These are phyloP conservation scores for Kodamaea sagamina DNA, from an alignment of 805 yeast genomes.

Conservation along the genomic window DNA sequence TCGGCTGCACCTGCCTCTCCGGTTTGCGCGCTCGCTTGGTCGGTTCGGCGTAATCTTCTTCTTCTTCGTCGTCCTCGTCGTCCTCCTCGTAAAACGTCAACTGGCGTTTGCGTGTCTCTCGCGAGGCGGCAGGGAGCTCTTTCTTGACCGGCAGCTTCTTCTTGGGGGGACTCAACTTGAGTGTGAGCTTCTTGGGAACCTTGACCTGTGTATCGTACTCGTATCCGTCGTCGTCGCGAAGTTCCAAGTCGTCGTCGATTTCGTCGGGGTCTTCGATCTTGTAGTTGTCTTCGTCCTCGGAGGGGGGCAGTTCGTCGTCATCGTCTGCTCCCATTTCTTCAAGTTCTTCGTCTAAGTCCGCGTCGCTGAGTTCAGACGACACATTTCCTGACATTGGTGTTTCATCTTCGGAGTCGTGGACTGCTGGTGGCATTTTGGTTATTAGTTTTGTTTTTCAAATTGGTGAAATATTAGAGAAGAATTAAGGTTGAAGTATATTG, in stretches of 20 bases:
- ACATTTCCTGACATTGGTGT: conserved; percentile 5
- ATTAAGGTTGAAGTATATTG: no score
- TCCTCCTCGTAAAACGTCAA: conserved; percentile 41
- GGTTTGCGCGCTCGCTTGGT: conserved; percentile 11
- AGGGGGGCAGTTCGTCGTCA: conserved; percentile 22
- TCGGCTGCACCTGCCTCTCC: conserved; percentile 24
- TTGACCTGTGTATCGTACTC: conserved; percentile 21
- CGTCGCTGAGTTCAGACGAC: conserved; percentile 18
- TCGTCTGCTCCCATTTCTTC: conserved; percentile 22
- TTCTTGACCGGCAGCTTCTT: conserved; percentile 11
- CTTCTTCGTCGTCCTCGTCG: conserved; percentile 32
- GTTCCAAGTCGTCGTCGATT: conserved; percentile 38
- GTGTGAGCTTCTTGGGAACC: conserved; percentile 11
- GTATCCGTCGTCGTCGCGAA: conserved; percentile 28
- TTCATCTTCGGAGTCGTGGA: conserved; percentile 8
- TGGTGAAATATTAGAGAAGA: no score
- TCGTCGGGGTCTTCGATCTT: conserved; percentile 39
- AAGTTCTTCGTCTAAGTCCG: conserved; percentile 24
- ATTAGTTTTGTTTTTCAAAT: conserved; percentile 2
- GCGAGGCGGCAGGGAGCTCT: conserved; percentile 4
- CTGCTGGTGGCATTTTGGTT: conserved; percentile 1
- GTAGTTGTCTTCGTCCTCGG: conserved; percentile 34
- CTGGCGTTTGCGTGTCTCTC: conserved; percentile 40
- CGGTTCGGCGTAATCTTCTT: conserved; percentile 13
- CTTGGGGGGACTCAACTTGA: conserved; percentile 12